A percentile compares a stretch with the other conserved stretches of the same genome.
These are phyloP conservation scores for Nannochloropsis gaditana DNA, from an alignment of 108 stramenopile genomes.

Conservation along the genomic window DNA sequence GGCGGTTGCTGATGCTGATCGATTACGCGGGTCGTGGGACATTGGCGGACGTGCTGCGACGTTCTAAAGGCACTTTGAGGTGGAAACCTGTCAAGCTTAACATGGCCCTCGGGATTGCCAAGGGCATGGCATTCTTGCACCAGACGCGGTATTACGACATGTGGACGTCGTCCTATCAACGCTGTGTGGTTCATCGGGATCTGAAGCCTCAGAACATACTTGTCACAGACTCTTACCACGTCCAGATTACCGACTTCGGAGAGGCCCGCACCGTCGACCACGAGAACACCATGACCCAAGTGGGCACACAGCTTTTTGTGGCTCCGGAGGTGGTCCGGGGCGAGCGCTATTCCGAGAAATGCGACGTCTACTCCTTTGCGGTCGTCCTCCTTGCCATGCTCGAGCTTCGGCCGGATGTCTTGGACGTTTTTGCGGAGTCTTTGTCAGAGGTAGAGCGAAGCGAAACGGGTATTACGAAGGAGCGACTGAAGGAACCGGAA, in stretches of 20 bases:
- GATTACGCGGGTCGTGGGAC: slow-evolving; percentile 33
- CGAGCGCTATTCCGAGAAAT: slow-evolving; percentile 37
- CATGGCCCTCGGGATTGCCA: slow-evolving; percentile 29
- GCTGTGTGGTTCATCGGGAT: slow-evolving; percentile 42
- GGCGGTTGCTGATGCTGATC: slow-evolving; percentile 40
- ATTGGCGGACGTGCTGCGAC: slow-evolving; percentile 28
- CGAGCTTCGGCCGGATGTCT: slow-evolving; percentile 27
- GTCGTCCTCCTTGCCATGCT: slow-evolving; percentile 41
- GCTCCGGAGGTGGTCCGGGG: slow-evolving; percentile 42
- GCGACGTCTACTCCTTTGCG: slow-evolving; percentile 43
- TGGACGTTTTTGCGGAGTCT: slow-evolving; percentile 35
- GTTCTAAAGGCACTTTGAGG: not conserved
- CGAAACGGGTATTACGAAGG: not conserved
- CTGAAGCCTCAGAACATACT: slow-evolving; percentile 48
- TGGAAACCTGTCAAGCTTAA: slow-evolving; percentile 35
- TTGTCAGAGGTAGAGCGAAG: not conserved
- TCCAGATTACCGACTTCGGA: slow-evolving; percentile 51
- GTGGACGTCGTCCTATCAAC: slow-evolving; percentile 33
- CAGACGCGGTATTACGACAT: slow-evolving; percentile 34
- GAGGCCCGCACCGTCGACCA: slow-evolving; percentile 28
- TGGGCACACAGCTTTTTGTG: slow-evolving; percentile 43
- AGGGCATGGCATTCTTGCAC: slow-evolving; percentile 46
- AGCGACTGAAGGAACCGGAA: not conserved
- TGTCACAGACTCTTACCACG: slow-evolving; percentile 29
- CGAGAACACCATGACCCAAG: slow-evolving; percentile 29